phyloP scores from a whole-genome alignment of 495 filamentous ascomycete species.

The Thermochaetoides thermophila region DNA sequence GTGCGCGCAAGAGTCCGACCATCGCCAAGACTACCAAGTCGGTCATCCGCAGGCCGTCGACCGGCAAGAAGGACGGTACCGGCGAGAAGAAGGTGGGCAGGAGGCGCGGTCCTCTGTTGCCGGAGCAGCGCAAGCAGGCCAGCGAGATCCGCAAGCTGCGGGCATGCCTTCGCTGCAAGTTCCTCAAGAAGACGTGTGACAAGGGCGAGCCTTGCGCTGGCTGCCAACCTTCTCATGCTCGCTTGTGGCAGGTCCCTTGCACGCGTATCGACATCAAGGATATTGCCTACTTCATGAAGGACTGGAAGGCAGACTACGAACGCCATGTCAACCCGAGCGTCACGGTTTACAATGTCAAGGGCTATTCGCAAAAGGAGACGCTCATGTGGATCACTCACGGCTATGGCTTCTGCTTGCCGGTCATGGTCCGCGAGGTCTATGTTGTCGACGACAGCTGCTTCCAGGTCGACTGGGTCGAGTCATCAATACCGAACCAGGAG shows the following conservation, averaged over 20 bases:
- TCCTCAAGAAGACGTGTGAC: slow-evolving; percentile 94
- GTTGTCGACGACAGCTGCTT: slow-evolving; percentile 88
- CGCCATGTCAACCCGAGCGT: slow-evolving; percentile 74
- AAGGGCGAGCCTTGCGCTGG: slow-evolving; percentile 87
- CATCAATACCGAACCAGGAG: slow-evolving; percentile 44
- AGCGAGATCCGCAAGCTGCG: slow-evolving; percentile 85
- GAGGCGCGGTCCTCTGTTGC: slow-evolving; percentile 70
- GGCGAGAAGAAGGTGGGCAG: slow-evolving; percentile 82
- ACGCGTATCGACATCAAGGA: slow-evolving; percentile 95
- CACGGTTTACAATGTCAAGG: slow-evolving; percentile 85
- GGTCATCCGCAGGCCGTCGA: slow-evolving; percentile 60
- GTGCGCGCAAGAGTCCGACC: slow-evolving; percentile 59
- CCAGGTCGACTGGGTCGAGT: slow-evolving; percentile 79
- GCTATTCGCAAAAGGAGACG: slow-evolving; percentile 67
- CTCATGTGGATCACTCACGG: slow-evolving; percentile 76
- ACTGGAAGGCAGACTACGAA: slow-evolving; percentile 91
- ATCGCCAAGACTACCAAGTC: slow-evolving; percentile 67
- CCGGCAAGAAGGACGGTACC: slow-evolving; percentile 53
- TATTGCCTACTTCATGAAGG: slow-evolving; percentile 94
- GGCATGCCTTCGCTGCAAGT: slow-evolving; percentile 90
- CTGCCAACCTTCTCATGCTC: slow-evolving; percentile 82
- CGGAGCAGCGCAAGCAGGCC: slow-evolving; percentile 89
- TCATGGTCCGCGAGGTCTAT: slow-evolving; percentile 79
- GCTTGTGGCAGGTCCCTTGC: slow-evolving; percentile 89
- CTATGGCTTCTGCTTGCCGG: slow-evolving; percentile 75